Conservation (phyloP, 31 red algal genomes). For the Bonnemaisonia californica region DNA sequence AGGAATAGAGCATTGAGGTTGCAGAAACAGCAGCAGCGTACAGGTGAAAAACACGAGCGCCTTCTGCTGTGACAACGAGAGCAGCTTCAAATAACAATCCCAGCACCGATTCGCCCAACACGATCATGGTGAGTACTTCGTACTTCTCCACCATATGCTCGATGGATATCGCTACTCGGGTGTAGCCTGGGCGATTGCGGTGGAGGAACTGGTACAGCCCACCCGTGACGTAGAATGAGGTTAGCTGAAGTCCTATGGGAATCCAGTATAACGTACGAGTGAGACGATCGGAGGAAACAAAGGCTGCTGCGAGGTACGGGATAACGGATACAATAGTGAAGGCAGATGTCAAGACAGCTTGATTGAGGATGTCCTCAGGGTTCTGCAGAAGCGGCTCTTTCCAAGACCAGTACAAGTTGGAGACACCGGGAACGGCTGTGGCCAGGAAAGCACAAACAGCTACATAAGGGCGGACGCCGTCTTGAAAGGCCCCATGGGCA, state of each 20-base stretch:
- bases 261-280: conserved; percentile 53
- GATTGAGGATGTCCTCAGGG: conserved; percentile 30
- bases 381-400: conserved; percentile 29
- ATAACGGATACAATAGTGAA: not conserved
- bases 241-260: conserved; percentile 24
- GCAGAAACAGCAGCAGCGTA: conserved; percentile 30
- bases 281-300: conserved; percentile 37
- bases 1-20: conserved; percentile 54
- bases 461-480: conserved; percentile 49
- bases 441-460: conserved; percentile 55
- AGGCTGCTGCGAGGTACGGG: conserved; percentile 74
- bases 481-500: conserved; percentile 60
- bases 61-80: conserved; percentile 28
- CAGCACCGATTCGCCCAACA: conserved; percentile 65
- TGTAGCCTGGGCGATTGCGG: conserved; percentile 19
- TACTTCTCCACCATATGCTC: conserved; percentile 76
- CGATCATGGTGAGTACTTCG: conserved; percentile 75
- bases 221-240: conserved; percentile 15
- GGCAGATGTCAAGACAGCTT: conserved; percentile 12
- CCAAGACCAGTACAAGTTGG: not conserved
- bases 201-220: conserved; percentile 19
- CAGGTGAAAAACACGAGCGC: conserved; percentile 16
- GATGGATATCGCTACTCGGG: conserved; percentile 60
- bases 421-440: conserved; percentile 37
- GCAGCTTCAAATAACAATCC: conserved; percentile 54